Percentiles rank a stretch among this genome's conserved stretches.
phyloP scores from a whole-genome alignment of 192 early-diverging fungal genomes.

The Dissophora ornata region DNA sequence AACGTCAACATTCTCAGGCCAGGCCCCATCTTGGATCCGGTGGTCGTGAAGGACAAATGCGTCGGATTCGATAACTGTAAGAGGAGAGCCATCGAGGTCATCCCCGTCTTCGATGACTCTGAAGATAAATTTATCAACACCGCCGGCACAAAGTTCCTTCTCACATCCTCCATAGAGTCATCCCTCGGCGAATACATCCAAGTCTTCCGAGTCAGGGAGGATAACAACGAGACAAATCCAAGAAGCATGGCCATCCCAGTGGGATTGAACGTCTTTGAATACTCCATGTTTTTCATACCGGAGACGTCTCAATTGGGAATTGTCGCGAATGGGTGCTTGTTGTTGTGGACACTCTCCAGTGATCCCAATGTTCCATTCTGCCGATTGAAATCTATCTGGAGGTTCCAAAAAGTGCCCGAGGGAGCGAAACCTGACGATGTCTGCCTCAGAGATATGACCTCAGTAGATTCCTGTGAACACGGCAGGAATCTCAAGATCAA shows the following conservation, averaged over 20 bases:
- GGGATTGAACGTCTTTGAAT: background rate
- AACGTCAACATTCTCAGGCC: slow-evolving; percentile 1
- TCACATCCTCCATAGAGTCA: background rate
- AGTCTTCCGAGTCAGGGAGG: background rate
- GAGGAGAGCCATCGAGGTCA: background rate
- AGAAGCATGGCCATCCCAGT: slow-evolving; percentile 1
- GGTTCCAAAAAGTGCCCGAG: too few relatives aligned
- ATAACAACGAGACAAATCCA: background rate
- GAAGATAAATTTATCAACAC: background rate
- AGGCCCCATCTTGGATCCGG: background rate
- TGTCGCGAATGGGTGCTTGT: background rate
- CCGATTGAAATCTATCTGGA: too few relatives aligned
- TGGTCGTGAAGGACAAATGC: background rate
- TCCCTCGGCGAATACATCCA: background rate
- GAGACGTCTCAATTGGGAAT: slow-evolving; percentile 6
- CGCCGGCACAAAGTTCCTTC: background rate
- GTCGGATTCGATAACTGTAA: background rate
- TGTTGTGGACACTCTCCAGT: slow-evolving; percentile 9
- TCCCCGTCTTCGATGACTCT: background rate
- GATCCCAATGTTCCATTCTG: too few relatives aligned
- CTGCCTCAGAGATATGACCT: too few relatives aligned
- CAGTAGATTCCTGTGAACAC: too few relatives aligned
- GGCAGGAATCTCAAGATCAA: too few relatives aligned
- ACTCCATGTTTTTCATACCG: background rate
- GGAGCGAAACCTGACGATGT: too few relatives aligned